Evolutionary conservation across 805 yeast species (phyloP), one percentile per base, ranked within the genome.

Genomic region (Sugiyamaella boreocaroliniensis): DNA sequence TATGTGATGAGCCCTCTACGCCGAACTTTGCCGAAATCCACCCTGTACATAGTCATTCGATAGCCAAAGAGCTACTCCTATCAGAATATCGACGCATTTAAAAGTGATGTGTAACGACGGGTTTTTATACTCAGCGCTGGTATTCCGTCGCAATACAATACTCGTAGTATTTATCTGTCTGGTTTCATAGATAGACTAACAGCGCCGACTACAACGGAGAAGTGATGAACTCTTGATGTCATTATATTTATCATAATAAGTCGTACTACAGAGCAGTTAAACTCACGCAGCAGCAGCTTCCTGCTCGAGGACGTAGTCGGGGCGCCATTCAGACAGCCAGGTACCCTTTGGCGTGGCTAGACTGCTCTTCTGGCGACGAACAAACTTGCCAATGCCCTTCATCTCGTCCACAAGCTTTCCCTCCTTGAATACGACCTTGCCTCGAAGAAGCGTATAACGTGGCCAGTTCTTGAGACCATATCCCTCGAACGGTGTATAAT

Each of bases 401-500:
- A 19, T 43, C 16, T 29, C 26, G 18, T 43, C 26, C 46, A 19
- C 15, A 20, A 43, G 20, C 46, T 43, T 15, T 15, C 46, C 46
- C 32, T 43, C 46, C 18, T 43, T 43, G 46, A 20, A 43, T 12
- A 43, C 46, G 37, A 43, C 46, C 37, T 43, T 20, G 29, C 46
- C 46, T 4, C 46, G 32, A 14, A 43, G 26, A 20, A 43, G 14
- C 15, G 59, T 55, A 32, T 57, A 61, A 20, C 56, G 29, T 7
- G 56, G 56, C 56, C 56, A 53, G 45, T 53, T 53, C 6, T 46
- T 49, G 14, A 55, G 14, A 4, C 32, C 32, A 16, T 43, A 40
- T 0, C 75, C 76, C 58, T 73, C 15, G 40, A 32, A 56, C 9
- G 59, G 60, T 19, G 59, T 56, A 32, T 56, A 56, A 26, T 56